Evolutionary conservation across 169 alveolate species (phyloP).

Genomic region (Cryptosporidium viatorum): DNA sequence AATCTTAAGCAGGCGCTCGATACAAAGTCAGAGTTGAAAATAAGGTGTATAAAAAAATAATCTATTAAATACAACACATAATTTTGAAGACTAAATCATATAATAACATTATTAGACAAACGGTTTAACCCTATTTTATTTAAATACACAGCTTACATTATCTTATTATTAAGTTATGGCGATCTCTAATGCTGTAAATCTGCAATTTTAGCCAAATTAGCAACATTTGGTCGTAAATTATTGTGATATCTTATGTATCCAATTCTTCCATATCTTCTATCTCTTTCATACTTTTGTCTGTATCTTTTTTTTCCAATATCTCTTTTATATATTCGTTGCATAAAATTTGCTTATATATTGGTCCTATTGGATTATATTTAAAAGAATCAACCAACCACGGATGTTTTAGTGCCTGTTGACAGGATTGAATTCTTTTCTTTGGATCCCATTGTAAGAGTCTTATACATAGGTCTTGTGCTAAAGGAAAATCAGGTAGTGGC

Average conservation of each 20-base stretch:
- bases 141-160: background rate
- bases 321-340: background rate
- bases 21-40: background rate
- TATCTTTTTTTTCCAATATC: background rate
- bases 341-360: constrained; percentile 35
- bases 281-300: background rate
- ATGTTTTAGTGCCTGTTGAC: constrained; percentile 87
- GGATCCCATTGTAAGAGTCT: constrained; percentile 87
- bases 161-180: background rate
- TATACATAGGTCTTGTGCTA: constrained; percentile 88
- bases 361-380: constrained; percentile 71
- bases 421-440: constrained; percentile 83
- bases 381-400: constrained; percentile 87
- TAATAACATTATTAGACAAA: background rate
- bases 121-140: background rate
- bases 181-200: constrained; percentile 16
- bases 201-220: constrained; percentile 44
- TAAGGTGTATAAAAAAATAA: background rate
- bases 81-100: background rate
- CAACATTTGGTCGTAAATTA: constrained; percentile 19
- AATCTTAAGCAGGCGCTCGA: constrained; percentile 54
- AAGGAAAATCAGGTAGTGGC: constrained; percentile 88
- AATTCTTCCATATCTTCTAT: constrained; percentile 30
- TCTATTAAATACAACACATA: background rate
- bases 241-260: background rate